Conservation (phyloP, 441 rosid genomes). For the Jatropha multifida region DNA sequence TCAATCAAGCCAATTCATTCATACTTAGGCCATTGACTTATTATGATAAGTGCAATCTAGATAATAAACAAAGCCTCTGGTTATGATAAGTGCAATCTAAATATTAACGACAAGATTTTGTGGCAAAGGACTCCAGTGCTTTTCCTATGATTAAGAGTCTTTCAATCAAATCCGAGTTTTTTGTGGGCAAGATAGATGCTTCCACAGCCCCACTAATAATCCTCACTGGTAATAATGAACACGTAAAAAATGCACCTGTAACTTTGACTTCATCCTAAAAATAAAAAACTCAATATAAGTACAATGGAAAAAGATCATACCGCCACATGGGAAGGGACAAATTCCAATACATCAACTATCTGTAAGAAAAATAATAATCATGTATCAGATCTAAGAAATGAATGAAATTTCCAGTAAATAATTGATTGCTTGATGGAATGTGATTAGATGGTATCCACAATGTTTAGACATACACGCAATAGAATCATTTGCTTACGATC, state of each 20-base stretch:
- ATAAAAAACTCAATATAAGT: conserved; percentile 18
- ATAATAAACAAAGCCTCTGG: background rate
- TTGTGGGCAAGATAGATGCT: too few species aligned
- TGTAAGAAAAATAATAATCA: conserved; percentile 42
- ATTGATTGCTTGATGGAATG: background rate
- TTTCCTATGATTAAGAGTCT: background rate
- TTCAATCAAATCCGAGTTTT: too few species aligned
- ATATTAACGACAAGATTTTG: background rate
- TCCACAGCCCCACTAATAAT: too few species aligned
- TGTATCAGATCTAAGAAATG: conserved; percentile 18
- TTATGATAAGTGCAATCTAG: background rate
- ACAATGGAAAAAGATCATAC: conserved; percentile 41
- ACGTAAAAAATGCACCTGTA: background rate
- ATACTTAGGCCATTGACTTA: background rate
- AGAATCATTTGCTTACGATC: background rate
- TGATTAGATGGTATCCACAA: background rate
- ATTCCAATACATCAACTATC: conserved; percentile 90
- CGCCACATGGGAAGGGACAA: conserved; percentile 88
- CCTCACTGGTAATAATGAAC: too few species aligned
- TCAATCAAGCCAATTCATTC: background rate
- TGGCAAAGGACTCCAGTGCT: background rate
- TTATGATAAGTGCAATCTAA: background rate
- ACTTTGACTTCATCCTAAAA: background rate
- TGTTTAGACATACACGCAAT: background rate
- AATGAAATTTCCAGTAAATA: background rate